phyloP scores from a whole-genome alignment of 805 yeast genomes.

The Scheffersomyces amazonensis region DNA sequence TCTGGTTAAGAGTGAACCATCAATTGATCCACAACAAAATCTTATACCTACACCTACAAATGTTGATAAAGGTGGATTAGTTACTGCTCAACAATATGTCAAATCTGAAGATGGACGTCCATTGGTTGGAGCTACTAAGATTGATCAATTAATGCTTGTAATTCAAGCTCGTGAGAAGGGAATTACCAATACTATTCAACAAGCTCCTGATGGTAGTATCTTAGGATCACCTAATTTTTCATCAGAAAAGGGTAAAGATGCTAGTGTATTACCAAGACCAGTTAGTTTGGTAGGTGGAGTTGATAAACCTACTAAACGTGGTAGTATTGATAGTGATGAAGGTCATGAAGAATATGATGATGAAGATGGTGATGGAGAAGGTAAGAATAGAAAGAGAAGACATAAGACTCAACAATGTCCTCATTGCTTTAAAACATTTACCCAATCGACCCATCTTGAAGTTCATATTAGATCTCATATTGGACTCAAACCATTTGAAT shows the following conservation, averaged over 20 bases:
- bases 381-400: conserved; percentile 14
- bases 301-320: conserved; percentile 50
- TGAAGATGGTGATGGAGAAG: conserved; percentile 16
- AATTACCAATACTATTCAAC: conserved; percentile 58
- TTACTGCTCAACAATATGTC: conserved; percentile 46
- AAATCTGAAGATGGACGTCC: conserved; percentile 64
- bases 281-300: conserved; percentile 77
- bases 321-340: conserved; percentile 4
- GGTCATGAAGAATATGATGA: conserved; percentile 14
- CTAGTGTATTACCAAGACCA: conserved; percentile 50
- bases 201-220: conserved; percentile 68
- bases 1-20: neutral
- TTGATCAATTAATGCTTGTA: conserved; percentile 87
- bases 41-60: neutral
- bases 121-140: conserved; percentile 79
- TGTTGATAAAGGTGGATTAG: conserved; percentile 12
- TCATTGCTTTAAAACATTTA: conserved; percentile 75
- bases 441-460: conserved; percentile 88
- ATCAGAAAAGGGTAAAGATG: conserved; percentile 9
- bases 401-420: conserved; percentile 66
- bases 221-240: conserved; percentile 37
- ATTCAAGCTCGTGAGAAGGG: conserved; percentile 86
- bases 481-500: conserved; percentile 80
- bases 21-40: conserved; percentile 1
- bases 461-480: conserved; percentile 87